Conservation (phyloP, 139 green algal species). For the Haematococcus sp. region DNA sequence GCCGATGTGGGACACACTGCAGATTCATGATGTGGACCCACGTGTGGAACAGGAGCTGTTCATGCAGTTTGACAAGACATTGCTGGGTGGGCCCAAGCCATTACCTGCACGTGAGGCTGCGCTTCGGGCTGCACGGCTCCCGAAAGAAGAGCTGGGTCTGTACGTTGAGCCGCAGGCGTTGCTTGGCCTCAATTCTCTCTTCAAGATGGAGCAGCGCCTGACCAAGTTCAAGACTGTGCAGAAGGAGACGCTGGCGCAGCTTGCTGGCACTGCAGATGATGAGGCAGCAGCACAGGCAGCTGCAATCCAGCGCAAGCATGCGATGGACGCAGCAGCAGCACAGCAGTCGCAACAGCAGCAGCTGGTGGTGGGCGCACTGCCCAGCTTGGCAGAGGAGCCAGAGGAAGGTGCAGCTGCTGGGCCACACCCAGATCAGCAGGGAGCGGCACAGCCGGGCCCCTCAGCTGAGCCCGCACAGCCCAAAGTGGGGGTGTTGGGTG, state of each 20-base stretch:
- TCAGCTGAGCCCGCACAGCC: neutral
- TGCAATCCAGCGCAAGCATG: neutral
- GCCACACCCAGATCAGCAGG: neutral
- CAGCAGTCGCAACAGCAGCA: slow-evolving; percentile 4
- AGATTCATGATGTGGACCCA: neutral
- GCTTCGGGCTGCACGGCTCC: neutral
- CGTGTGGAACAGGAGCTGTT: neutral
- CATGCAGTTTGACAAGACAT: slow-evolving; percentile 7
- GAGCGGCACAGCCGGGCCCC: neutral
- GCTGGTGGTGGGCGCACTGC: slow-evolving; percentile 12
- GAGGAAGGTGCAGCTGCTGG: slow-evolving; percentile 5
- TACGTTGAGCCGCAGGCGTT: slow-evolving; percentile 29
- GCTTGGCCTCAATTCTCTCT: slow-evolving; percentile 22
- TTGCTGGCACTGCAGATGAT: slow-evolving; percentile 7
- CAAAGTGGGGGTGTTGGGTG: neutral
- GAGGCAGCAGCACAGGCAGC: neutral
- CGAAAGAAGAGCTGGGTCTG: slow-evolving; percentile 36
- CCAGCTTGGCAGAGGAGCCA: slow-evolving; percentile 24
- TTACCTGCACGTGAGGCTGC: neutral
- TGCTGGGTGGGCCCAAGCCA: neutral
- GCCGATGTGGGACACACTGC: neutral
- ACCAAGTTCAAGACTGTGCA: slow-evolving; percentile 13
- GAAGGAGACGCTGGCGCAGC: slow-evolving; percentile 8
- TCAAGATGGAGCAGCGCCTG: slow-evolving; percentile 50
- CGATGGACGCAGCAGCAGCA: neutral